Base-by-base conservation (phyloP, 208 protist species). In the Crithidia fasciculata region DNA sequence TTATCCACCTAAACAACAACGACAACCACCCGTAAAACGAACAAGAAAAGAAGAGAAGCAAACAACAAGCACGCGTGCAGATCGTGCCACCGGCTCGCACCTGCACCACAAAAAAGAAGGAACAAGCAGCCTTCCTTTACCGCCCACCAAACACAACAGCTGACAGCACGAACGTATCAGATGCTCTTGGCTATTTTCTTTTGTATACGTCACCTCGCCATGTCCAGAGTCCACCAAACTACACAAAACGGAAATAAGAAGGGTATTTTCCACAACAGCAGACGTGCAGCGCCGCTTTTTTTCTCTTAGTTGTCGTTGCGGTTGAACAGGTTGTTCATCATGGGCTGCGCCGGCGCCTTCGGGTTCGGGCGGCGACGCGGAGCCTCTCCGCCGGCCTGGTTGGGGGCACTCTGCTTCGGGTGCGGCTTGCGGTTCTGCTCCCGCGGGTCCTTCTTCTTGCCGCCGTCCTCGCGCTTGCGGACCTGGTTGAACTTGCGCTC, bases 401-500 rank as follows among this genome's bases (percentile, higher is more conserved):
- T 70, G 45, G 69, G 16, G 28, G 44, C 60, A 18, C 50, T 44
- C 56, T 69, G 69, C 64, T 66, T 59, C 62, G 72, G 76, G 47
- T 81, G 72, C 18, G 70, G 68, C 36, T 41, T 72, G 61, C 82
- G 75, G 54, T 74, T 72, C 78, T 72, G 76, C 13, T 84, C 77
- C 53, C 67, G 78, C 56, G 78, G 73, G 39, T 75, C 60, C 45
- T 72, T 74, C 74, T 77, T 76, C 68, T 74, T 57, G 62, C 50
- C 72, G 47, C 61, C 66, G 7, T 84, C 80, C 13, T 78, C 64
- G 36, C 80, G 80, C 54, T 74, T 74, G 52, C 73, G 80, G 56
- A 57, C 41, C 56, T 82, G 73, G 53, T 78, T 72, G 62, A 82
- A 86, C 76, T 89, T 86, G 76, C 64, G 81, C 69, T 71, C 71